Percentiles rank a stretch among this genome's conserved stretches.
phyloP scores from a whole-genome alignment of 2,329 filamentous ascomycete genomes.

The Trichothecium roseum region DNA sequence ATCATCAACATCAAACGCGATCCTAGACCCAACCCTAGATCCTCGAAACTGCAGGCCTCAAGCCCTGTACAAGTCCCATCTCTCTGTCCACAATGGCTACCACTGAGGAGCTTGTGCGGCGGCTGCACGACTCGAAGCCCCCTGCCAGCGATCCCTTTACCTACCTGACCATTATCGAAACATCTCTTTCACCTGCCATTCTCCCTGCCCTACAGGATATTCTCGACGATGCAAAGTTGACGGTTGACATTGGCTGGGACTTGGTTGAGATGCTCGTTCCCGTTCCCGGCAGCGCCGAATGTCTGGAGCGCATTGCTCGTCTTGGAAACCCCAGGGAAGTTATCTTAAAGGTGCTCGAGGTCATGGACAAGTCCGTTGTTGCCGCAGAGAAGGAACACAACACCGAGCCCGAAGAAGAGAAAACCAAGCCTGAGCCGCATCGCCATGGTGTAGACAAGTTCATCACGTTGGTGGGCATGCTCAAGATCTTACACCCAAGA shows the following conservation, averaged over 20 bases:
- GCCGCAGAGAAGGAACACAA: constrained; percentile 17
- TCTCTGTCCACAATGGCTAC: constrained; percentile 16
- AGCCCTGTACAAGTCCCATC: background rate
- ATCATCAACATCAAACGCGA: constrained; percentile 1
- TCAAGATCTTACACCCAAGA: constrained; percentile 61
- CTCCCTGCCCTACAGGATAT: constrained; percentile 59
- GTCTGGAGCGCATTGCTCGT: constrained; percentile 63
- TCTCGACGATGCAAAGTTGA: constrained; percentile 57
- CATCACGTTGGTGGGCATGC: constrained; percentile 58
- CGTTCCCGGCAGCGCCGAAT: constrained; percentile 56
- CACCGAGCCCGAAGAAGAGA: constrained; percentile 8
- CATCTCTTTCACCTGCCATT: constrained; percentile 56
- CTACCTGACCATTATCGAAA: constrained; percentile 69
- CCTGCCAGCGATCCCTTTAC: constrained; percentile 57
- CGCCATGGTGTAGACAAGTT: constrained; percentile 37
- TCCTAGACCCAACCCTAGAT: too few species aligned
- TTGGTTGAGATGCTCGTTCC: constrained; percentile 64
- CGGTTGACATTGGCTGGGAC: constrained; percentile 75
- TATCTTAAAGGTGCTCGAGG: constrained; percentile 69
- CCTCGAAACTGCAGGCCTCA: too few species aligned
- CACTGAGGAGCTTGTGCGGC: constrained; percentile 29
- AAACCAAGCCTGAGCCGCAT: constrained; percentile 2
- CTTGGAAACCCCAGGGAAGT: constrained; percentile 75
- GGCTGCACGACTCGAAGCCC: constrained; percentile 37
- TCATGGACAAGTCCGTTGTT: constrained; percentile 43